Base-by-base conservation (phyloP, 805 yeast species). In the Pichia insulana region DNA sequence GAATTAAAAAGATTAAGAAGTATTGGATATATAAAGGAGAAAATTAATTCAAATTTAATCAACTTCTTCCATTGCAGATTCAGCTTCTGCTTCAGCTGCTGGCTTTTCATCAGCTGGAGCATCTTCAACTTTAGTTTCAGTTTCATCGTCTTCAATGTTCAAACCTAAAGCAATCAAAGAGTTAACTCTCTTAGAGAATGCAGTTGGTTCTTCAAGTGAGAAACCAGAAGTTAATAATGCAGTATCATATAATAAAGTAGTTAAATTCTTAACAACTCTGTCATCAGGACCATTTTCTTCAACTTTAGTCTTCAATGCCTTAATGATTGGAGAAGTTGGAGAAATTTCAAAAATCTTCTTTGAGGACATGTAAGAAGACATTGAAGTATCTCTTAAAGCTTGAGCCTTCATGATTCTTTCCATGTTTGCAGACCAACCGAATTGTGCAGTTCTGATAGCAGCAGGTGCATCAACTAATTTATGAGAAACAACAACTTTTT, bases 391-490 rank as follows among this genome's bases (percentile, higher is more conserved):
- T 76, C 97, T 88, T 62, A 92, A 76, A 59, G 99, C 98, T 78
- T 92, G 99, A 50, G 98, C 98, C 79, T 92, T 92, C 99, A 92
- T 92, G 79, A 92, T 92, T 83, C 98, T 90, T 78, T 92, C 99
- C 98, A 92, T 92, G 79, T 92, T 92, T 63, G 99, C 99, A 56
- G 98, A 92, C 99, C 99, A 92, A 69, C 99, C 98, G 69, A 92
- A 92, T 76, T 92, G 97, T 57, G 97, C 97, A 57, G 98, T 92
- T 80, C 98, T 88, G 68, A 92, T 92, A 58, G 98, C 98, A 68
- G 98, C 98, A 69, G 99, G 99, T 46, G 97, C 89, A 64, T 89
- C 97, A 59, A 89, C 87, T 64, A 92, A 80, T 73, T 87, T 88
- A 75, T 90, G 94, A 53, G 97, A 88, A 53, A 92, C 96, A 65